Conservation (phyloP, 768 basidiomycete genomes). For the Agaricus sinodeliciosus region DNA sequence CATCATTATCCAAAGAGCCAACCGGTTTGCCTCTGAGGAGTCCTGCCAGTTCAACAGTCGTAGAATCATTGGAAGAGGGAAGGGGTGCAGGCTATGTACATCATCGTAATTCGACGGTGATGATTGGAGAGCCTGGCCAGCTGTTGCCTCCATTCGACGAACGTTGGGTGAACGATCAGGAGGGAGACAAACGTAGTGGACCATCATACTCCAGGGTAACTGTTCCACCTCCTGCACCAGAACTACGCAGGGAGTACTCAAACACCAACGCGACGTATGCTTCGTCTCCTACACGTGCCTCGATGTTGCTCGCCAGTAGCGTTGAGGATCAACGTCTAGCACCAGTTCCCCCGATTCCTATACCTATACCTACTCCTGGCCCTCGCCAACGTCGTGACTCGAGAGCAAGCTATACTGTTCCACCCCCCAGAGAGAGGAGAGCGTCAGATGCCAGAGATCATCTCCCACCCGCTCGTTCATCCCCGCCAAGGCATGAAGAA, state of each 20-base stretch:
- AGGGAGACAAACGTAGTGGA: not conserved
- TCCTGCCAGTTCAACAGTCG: constrained; percentile 4
- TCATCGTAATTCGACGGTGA: constrained; percentile 4
- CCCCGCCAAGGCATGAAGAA: constrained; percentile 4
- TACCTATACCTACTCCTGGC: not conserved
- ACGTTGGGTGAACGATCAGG: constrained; percentile 1
- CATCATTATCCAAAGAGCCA: not conserved
- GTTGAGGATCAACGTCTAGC: not conserved
- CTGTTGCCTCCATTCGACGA: constrained; percentile 5
- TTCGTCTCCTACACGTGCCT: constrained; percentile 5
- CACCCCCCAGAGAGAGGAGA: not conserved
- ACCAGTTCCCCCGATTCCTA: constrained; percentile 1
- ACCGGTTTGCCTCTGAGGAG: not conserved
- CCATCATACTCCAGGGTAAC: not conserved
- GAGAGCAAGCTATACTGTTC: not conserved
- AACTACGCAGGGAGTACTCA: constrained; percentile 8
- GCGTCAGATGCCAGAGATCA: not conserved
- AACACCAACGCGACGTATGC: constrained; percentile 3
- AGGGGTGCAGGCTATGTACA: not conserved
- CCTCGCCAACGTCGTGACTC: constrained; percentile 4
- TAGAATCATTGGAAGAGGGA: constrained; percentile 9
- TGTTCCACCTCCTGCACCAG: constrained; percentile 2
- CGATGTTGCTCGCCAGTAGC: not conserved
- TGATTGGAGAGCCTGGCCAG: not conserved
- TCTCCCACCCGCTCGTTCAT: constrained; percentile 1